Base-by-base conservation (phyloP, 2,329 filamentous ascomycete species). In the Exophiala oligosperma region DNA sequence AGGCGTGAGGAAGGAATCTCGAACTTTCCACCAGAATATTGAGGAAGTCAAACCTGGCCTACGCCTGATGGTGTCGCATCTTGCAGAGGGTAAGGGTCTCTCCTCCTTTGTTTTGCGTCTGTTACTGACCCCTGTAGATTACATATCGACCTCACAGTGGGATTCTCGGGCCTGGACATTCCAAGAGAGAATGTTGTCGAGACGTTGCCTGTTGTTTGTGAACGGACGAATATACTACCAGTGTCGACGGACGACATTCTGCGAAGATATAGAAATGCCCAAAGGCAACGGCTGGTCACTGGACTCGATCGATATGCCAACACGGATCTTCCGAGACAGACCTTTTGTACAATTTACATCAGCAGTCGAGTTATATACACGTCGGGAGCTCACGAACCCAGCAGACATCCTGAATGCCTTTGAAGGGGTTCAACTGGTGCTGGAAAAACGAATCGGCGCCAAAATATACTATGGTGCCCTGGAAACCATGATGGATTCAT, bases 121-220 rank as follows among this genome's bases (percentile, higher is more conserved):
- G 0, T 4, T 12, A 24, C 28, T 28, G 26, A 28, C 43, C 50
- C 26, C 57, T 17, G 6, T 32, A 63, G 64, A 67, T 51, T 66
- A 66, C 54, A 67, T 66, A 28, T 71, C 71, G 4, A 66, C 56
- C 26, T 67, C 65, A 11, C 65, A 67, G 52, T 74, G 73, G 70
- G 73, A 72, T 54, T 67, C 64, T 1, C 67, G 74, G 40, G 73
- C 70, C 0, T 76, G 74, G 74, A 76, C 73, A 1, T 74, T 74
- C 53, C 73, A 76, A 62, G 73, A 76, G 60, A 63, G 70, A 29
- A 64, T 76, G 26, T 68, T 75, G 1, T 74, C 73, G 0, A 54
- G 66, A 4, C 64, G 73, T 6, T 71, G 71, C 43, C 65, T 76
- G 1, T 68, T 75, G 9, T 76, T 76, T 38, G 70, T 70, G 2